Evolutionary conservation across 768 basidiomycete genomes (phyloP).

Genomic region (Phanerodontia chrysosporium): DNA sequence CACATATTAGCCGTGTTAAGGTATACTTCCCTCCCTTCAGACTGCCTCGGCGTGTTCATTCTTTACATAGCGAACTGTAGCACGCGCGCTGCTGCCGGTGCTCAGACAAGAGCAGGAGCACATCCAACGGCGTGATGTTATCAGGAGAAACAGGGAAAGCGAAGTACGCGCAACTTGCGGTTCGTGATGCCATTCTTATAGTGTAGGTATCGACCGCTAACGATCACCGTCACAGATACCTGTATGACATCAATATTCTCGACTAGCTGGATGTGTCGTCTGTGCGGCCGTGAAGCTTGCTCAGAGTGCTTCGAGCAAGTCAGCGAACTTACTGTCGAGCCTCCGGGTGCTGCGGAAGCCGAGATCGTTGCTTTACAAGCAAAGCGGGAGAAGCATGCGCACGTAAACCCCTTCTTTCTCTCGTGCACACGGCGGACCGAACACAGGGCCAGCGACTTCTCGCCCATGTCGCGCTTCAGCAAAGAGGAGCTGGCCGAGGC

Average conservation of each 20-base stretch:
- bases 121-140: slow-evolving; percentile 49
- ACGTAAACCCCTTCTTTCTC: slow-evolving; percentile 70
- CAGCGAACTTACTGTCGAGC: slow-evolving; percentile 54
- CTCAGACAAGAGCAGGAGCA: slow-evolving; percentile 64
- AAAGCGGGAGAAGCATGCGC: slow-evolving; percentile 55
- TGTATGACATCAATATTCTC: slow-evolving; percentile 94
- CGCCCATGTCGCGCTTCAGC: slow-evolving; percentile 77
- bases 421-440: slow-evolving; percentile 69
- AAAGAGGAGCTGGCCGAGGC: slow-evolving; percentile 57
- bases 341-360: slow-evolving; percentile 40
- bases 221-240: slow-evolving; percentile 52
- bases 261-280: slow-evolving; percentile 85
- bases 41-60: background rate
- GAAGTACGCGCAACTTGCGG: slow-evolving; percentile 86
- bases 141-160: slow-evolving; percentile 71
- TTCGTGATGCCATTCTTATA: slow-evolving; percentile 31
- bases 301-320: slow-evolving; percentile 77
- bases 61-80: slow-evolving; percentile 54
- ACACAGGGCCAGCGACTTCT: slow-evolving; percentile 64
- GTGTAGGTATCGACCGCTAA: background rate
- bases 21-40: slow-evolving; percentile 28
- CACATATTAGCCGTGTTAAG: slow-evolving; percentile 58
- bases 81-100: slow-evolving; percentile 61
- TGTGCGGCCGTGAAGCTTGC: slow-evolving; percentile 89
- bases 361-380: slow-evolving; percentile 47